Evolutionary conservation across 1,284 basidiomycete genomes (phyloP), one percentile per base, ranked within the genome.

Genomic region (Trametes versicolor): DNA sequence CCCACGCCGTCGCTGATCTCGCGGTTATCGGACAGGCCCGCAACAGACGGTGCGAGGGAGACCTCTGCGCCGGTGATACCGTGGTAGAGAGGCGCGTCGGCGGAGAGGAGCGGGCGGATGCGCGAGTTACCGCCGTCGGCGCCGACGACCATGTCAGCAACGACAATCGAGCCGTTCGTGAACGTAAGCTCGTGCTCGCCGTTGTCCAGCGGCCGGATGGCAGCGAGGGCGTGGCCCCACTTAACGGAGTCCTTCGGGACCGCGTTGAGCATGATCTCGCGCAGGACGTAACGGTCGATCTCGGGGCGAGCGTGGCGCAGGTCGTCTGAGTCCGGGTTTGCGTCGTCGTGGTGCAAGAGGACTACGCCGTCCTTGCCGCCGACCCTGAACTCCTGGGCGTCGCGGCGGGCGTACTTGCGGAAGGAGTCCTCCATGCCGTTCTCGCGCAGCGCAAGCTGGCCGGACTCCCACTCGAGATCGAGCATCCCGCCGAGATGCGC

Each of bases 51-150:
- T 7, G 41, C 17, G 41, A 64, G 27, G 23, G 56, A 64, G 37
- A 67, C 34, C 52, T 67, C 65, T 1, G 51, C 55, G 25, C 65
- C 62, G 2, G 45, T 58, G 37, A 67, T 19, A 2, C 62, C 65
- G 49, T 51, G 41, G 48, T 54, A 67, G 45, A 52, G 34, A 10
- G 59, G 59, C 2, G 29, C 27, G 9, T 55, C 55, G 10, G 48
- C 1, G 4, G 65, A 67, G 32, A 67, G 48, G 32, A 82, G 70
- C 3, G 73, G 71, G 39, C 82, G 79, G 15, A 82, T 74, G 52
- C 73, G 73, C 21, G 81, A 83, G 77, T 80, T 81, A 8, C 81
- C 74, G 12, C 83, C 83, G 56, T 85, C 83, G 15, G 83, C 83
- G 21, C 83, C 83, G 25, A 85, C 71, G 36, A 84, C 71, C 47